phyloP scores from a whole-genome alignment of 1,284 basidiomycete species.

The Papiliotrema laurentii region DNA sequence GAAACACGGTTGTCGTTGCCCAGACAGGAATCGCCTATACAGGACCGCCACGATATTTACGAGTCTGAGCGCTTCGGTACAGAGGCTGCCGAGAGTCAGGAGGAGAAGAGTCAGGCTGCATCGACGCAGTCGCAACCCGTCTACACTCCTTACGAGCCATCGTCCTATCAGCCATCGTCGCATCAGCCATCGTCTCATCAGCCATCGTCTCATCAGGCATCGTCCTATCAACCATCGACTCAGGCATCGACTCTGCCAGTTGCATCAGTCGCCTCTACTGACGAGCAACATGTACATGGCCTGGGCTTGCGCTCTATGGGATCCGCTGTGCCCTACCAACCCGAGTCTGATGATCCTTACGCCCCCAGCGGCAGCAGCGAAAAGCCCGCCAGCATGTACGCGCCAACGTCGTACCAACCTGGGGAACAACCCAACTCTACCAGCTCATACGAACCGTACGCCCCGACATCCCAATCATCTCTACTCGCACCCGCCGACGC shows the following conservation, averaged over 20 bases:
- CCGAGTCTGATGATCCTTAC: constrained; percentile 3
- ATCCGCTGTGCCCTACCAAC: not conserved
- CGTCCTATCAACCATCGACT: not conserved
- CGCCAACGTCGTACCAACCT: not conserved
- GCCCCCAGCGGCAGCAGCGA: constrained; percentile 6
- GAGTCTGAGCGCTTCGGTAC: too few species aligned
- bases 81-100: not conserved
- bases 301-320: not conserved
- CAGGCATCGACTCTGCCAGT: too few species aligned
- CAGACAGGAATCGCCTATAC: too few species aligned
- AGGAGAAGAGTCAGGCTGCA: not conserved
- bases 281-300: not conserved
- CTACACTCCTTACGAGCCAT: not conserved
- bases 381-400: not conserved
- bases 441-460: constrained; percentile 6
- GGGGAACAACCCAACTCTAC: not conserved
- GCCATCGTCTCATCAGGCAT: constrained; percentile 13
- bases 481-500: not conserved
- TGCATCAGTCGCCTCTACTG: too few species aligned
- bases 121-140: not conserved
- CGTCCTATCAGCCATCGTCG: not conserved
- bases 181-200: constrained; percentile 6
- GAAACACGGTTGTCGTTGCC: too few species aligned
- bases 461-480: not conserved
- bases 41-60: too few species aligned